Evolutionary conservation across 345 rosid species (phyloP), one percentile per base, ranked within the genome.

Genomic region (Pugionium cornutum): DNA sequence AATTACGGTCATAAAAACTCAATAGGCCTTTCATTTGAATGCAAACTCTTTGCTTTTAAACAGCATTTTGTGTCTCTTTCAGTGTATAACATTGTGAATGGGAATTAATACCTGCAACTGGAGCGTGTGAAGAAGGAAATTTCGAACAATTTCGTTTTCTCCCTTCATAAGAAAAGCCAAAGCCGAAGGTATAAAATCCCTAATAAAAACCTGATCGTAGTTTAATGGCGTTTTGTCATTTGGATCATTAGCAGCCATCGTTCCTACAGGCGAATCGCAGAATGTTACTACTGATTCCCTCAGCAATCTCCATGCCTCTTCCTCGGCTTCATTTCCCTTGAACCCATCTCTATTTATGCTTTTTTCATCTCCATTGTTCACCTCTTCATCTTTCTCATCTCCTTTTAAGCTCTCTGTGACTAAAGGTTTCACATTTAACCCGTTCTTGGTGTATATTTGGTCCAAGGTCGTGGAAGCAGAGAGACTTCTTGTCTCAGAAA

Each of bases 141-240:
- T 88, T 75, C 87, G 85, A 64, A 94, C 95, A 60, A 94, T 90
- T 44, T 86, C 95, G 44, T 87, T 78, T 74, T 94, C 97, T 49
- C 99, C 99, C 69, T 66, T 90, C 37, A 94, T 81, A 81, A 94
- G 56, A 76, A 88, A 94, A 10, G 97, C 99, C 28, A 94, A 72
- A 57, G 91, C 97, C 0, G 97, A 88, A 32, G 99, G 99, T 62
- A 90, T 82, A 45, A 94, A 90, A 73, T 94, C 99, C 0, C 99
- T 87, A 57, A 94, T 77, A 72, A 94, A 94, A 58, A 94, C 97
- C 74, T 94, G 99, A 79, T 94, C 99, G 45, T 94, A 94, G 74
- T 94, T 94, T 83, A 91, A 75, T 0, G 95, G 91, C 59, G 61
- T 76, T 54, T 89, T 75, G 72, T 73, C 66, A 5, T 85, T 83